Base-by-base conservation (phyloP, 1,284 basidiomycete species). In the Pseudozyma thailandica region DNA sequence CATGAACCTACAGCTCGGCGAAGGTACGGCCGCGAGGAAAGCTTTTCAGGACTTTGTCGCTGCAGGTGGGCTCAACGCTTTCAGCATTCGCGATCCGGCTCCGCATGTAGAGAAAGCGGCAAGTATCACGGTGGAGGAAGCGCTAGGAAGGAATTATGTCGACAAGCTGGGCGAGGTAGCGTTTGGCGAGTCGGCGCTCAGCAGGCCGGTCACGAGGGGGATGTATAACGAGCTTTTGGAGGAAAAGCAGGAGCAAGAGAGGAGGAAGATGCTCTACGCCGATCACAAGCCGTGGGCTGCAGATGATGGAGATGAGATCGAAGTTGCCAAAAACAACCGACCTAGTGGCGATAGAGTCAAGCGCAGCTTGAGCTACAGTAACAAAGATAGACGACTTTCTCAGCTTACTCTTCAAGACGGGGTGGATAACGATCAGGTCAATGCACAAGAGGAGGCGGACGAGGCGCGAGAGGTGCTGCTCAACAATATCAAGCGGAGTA, bases 31-130 rank as follows among this genome's bases (percentile, higher is more conserved):
- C 1, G 74, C 54, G 8, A 45, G 74, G 13, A 68, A 68, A 27
- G 74, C 74, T 2, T 76, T 76, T 26, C 74, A 76, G 42, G 72
- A 76, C 41, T 76, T 76, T 49, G 71, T 74, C 31, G 58, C 65
- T 27, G 58, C 74, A 18, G 72, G 72, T 23, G 74, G 74, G 3
- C 50, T 76, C 18, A 54, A 72, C 8, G 74, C 74, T 25, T 43
- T 74, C 44, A 68, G 58, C n/a, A 61, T 71, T 37, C 51, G 55
- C 10, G 58, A 71, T 18, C 13, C 31, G 0, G 23, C 31, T 35
- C 8, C 33, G 8, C 33, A 35, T n/a, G 41, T 27, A 16, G 55
- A 60, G 1, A 35, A 45, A 10, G 64, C 16, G 4, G 57, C 37
- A 4, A 61, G 58, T 26, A 58, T 76, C 47, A 68, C 63, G 4